Base-by-base conservation (phyloP, 2,329 filamentous ascomycete genomes). In the Colletotrichum siamense region DNA sequence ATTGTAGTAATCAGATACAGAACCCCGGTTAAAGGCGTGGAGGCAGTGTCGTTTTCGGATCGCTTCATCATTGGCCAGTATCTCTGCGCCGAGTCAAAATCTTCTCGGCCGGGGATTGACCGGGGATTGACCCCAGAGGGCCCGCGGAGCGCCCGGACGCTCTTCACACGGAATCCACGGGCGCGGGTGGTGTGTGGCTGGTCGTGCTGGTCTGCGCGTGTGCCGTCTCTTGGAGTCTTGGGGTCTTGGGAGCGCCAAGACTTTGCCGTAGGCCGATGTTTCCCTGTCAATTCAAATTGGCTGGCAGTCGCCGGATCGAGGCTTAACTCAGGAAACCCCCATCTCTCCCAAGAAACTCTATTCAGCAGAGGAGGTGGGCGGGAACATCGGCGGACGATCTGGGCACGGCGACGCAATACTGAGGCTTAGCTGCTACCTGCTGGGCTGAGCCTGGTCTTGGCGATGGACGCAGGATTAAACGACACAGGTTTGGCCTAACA, bases 341-440 rank as follows among this genome's bases (percentile, higher is more conserved):
- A 52, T 52, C 5, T 32, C 15, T 55, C 4, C 6, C 32, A 24
- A 44, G n/a, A 52, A 70, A 73, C 52, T 64, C 34, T 55, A 73
- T 64, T 32, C 22, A 39, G 24, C 30, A 64, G 62, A 64, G 26
- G 30, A 15, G 26, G 22, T 30, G 24, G 32, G 65, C 34, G 32
- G 32, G 59, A 61, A 64, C 55, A 44, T 63, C 49, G 64, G 44
- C 24, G 26, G 63, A 16, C n/a, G 64, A 69, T 73, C 69, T 62
- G 67, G 67, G 52, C 36, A 66, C 44, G 32, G 57, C 28, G 64
- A 59, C 70, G 71, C 64, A 76, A 52, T 62, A 39, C 24, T 61
- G 73, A 69, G 70, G 73, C 73, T 76, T 73, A 69, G 73, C 64
- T 65, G 71, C 59, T 36, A 52, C 44, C 28, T 30, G 16, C 64